Evolutionary conservation across 2,329 filamentous ascomycete species (phyloP).

Genomic region (Mycosphaerelloides madeirae): DNA sequence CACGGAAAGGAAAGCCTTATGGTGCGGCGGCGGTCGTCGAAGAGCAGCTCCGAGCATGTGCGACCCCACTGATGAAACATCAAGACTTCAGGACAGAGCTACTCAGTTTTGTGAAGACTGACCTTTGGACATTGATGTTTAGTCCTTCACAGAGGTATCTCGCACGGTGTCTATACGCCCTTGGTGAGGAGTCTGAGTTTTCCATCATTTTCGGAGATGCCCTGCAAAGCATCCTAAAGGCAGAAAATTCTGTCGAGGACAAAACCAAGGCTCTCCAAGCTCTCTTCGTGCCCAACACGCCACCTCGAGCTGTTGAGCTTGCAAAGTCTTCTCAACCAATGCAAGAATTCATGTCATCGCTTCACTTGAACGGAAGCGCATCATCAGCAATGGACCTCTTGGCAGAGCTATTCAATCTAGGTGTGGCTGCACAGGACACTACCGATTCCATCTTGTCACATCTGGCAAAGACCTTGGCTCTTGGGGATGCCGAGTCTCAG

Average conservation of each 20-base stretch:
- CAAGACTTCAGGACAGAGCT: slow-evolving; percentile 40
- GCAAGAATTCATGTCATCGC: slow-evolving; percentile 11
- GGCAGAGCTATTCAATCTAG: slow-evolving; percentile 18
- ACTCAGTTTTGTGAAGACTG: slow-evolving; percentile 48
- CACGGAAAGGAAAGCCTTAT: slow-evolving; percentile 61
- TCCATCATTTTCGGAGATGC: slow-evolving; percentile 23
- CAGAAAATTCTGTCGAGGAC: slow-evolving; percentile 17
- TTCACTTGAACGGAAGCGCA: not conserved
- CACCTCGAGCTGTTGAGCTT: slow-evolving; percentile 33
- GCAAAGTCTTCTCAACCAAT: slow-evolving; percentile 27
- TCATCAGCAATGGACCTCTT: slow-evolving; percentile 7
- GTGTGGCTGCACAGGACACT: slow-evolving; percentile 33
- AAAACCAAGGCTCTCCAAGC: slow-evolving; percentile 23
- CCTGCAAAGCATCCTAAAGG: slow-evolving; percentile 16
- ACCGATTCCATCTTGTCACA: slow-evolving; percentile 36
- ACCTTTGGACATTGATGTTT: slow-evolving; percentile 56
- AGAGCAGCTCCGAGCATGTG: slow-evolving; percentile 45
- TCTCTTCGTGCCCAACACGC: slow-evolving; percentile 32
- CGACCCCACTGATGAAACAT: slow-evolving; percentile 38
- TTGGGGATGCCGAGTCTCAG: slow-evolving; percentile 23
- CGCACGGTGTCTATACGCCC: slow-evolving; percentile 58
- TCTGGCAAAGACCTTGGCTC: slow-evolving; percentile 36
- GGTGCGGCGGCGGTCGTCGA: slow-evolving; percentile 58
- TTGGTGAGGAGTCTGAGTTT: slow-evolving; percentile 33
- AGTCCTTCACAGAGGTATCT: slow-evolving; percentile 67